Conservation (phyloP, 2,329 filamentous ascomycete genomes). For the Tolypocladium inflatum region DNA sequence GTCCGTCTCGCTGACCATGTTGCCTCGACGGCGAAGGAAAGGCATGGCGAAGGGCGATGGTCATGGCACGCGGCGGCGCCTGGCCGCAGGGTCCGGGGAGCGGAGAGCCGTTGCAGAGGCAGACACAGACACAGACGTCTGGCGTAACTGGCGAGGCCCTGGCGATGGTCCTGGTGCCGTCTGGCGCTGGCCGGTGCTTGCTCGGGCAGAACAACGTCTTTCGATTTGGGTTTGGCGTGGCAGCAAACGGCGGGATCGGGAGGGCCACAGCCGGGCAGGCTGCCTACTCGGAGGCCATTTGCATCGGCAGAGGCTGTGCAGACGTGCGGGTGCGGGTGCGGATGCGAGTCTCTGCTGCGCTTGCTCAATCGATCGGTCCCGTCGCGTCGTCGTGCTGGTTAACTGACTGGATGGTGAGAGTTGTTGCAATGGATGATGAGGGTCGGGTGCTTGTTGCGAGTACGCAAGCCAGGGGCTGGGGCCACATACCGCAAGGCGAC, state of each 20-base stretch:
- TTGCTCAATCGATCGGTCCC: neutral
- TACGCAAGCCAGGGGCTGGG: neutral
- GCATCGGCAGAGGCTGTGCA: neutral
- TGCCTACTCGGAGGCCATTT: neutral
- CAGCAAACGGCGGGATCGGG: slow-evolving; percentile 5
- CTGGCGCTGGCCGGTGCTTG: neutral
- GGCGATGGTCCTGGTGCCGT: neutral
- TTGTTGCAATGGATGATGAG: neutral
- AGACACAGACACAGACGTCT: neutral
- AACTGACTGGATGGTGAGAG: neutral
- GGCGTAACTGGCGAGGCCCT: neutral
- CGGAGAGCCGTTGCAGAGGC: neutral
- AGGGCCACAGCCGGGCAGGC: neutral
- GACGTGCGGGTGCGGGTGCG: neutral
- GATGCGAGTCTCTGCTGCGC: neutral
- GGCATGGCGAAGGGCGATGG: slow-evolving; percentile 38
- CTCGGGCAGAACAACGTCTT: neutral
- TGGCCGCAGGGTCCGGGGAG: slow-evolving; percentile 4
- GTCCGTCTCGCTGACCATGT: slow-evolving; percentile 48
- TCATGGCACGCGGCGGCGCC: slow-evolving; percentile 26
- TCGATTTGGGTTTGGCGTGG: neutral
- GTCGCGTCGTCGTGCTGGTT: neutral
- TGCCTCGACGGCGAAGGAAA: slow-evolving; percentile 52
- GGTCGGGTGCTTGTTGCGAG: neutral
- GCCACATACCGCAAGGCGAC: neutral